Conservation (phyloP, 2,329 filamentous ascomycete genomes). For the Thielaviopsis musarum region DNA sequence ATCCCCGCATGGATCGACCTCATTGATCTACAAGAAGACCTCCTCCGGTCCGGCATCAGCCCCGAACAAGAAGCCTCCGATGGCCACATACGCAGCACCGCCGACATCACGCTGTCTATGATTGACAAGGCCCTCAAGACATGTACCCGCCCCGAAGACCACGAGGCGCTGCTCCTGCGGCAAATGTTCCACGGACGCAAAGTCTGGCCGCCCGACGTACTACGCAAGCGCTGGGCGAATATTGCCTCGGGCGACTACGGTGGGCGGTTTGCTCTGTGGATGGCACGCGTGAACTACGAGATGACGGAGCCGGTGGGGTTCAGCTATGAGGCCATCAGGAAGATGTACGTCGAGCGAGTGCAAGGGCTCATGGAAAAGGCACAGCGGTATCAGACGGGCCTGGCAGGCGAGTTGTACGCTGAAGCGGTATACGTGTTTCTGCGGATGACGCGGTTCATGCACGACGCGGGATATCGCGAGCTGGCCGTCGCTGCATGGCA, state of each 20-base stretch:
- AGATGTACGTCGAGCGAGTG: constrained; percentile 39
- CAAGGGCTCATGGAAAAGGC: background rate
- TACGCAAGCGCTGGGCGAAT: constrained; percentile 44
- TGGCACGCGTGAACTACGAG: constrained; percentile 52
- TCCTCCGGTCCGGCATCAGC: constrained; percentile 36
- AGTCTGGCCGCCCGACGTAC: constrained; percentile 50
- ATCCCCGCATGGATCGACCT: constrained; percentile 60
- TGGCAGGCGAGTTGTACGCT: constrained; percentile 4
- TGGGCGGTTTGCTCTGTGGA: constrained; percentile 50
- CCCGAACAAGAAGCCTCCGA: constrained; percentile 29
- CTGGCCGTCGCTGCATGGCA: constrained; percentile 71
- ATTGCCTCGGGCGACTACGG: constrained; percentile 23
- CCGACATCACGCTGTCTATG: constrained; percentile 65
- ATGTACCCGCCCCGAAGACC: constrained; percentile 27
- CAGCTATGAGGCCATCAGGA: constrained; percentile 47
- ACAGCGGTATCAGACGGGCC: background rate
- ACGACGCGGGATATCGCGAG: constrained; percentile 64
- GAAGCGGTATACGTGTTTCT: constrained; percentile 52
- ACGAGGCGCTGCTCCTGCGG: constrained; percentile 45
- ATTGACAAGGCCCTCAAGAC: constrained; percentile 60
- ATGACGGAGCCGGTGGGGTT: constrained; percentile 53
- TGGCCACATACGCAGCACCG: constrained; percentile 50
- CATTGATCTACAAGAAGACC: constrained; percentile 58
- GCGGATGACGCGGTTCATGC: constrained; percentile 54
- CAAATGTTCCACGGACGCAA: constrained; percentile 59